phyloP scores from a whole-genome alignment of 2,329 filamentous ascomycete genomes.

The Ophiognomonia clavigignenti-juglandacearum region DNA sequence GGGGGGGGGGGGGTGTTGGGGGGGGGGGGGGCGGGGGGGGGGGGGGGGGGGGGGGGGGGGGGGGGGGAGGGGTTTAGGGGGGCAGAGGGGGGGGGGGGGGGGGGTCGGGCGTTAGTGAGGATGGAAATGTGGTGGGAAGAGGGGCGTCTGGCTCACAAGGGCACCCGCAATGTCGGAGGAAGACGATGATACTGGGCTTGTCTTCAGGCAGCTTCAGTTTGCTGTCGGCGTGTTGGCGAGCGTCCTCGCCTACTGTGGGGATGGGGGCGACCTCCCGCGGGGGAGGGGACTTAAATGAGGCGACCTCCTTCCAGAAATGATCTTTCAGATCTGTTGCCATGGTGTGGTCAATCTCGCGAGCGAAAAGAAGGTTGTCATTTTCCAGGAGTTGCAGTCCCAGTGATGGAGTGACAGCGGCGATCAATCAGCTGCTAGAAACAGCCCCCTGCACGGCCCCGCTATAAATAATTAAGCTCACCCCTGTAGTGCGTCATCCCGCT shows the following conservation, averaged over 20 bases:
- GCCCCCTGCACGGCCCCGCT: conserved; percentile 5
- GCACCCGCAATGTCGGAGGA: conserved; percentile 70
- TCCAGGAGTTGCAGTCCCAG: too few relatives aligned
- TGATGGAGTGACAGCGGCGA: too few relatives aligned
- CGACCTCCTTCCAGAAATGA: conserved; percentile 10
- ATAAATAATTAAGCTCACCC: conserved; percentile 13
- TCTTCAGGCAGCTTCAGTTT: conserved; percentile 44
- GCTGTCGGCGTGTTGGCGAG: conserved; percentile 46
- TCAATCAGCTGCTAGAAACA: not conserved
- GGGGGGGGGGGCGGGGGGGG: too few relatives aligned
- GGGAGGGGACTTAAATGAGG: conserved; percentile 15
- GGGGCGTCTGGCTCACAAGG: conserved; percentile 67
- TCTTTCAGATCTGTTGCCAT: conserved; percentile 8
- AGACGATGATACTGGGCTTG: conserved; percentile 58
- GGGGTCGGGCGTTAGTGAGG: too few relatives aligned
- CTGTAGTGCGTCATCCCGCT: conserved; percentile 9
- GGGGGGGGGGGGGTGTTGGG: too few relatives aligned
- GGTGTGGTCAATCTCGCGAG: not conserved
- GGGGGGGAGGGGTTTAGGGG: too few relatives aligned
- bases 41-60: too few relatives aligned
- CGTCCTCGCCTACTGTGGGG: conserved; percentile 49
- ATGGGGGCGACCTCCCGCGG: conserved; percentile 38
- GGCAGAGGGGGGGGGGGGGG: too few relatives aligned
- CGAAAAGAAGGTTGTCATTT: not conserved
- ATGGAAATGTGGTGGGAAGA: too few relatives aligned